Evolutionary conservation across 306 rosid genomes (phyloP), one percentile per base, ranked within the genome.

Genomic region (Hippophae rhamnoides): DNA sequence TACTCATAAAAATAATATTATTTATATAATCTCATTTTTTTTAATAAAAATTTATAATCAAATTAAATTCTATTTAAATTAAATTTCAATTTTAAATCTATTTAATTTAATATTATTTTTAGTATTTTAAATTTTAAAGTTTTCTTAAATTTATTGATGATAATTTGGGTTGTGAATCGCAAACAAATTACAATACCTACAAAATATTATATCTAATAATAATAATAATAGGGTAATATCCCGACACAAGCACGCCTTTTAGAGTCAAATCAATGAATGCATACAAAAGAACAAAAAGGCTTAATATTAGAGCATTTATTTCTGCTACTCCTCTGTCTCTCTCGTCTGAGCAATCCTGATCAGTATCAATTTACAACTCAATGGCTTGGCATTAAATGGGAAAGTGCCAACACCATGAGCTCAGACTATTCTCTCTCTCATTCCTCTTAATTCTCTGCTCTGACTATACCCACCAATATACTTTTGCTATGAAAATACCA

Each of bases 361-460:
- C 38, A 31, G 38, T 31, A 31, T 56, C 41, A 69, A 49, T 31
- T 55, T 69, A 74, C 9, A 67, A 13, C 53, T 49, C 53, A 13
- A 49, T 49, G 53, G 8, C 53, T 66, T 56, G 9, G 83, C 86
- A 81, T 81, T 81, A 74, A 81, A 72, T 81, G 2, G 77, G 86
- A 78, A 83, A 81, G 83, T 78, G 83, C 83, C 86, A 81, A 75
- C 79, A 69, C 86, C 52, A 62, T 75, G 74, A 52, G 56, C 58
- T 76, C 62, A 60, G 65, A 54, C 38, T 31, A 31, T 38, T 60
- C 31, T 64, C 62, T 46, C 56, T 64, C 47, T 43, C 5, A 31
- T 31, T 31, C 38, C 38, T 31, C 38, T 31, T 31, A 31, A 31
- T 31, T 31, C 38, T 31, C 38, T 31, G 38, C 5, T 2, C 38